Percentiles rank a stretch among this genome's conserved stretches.
These are phyloP conservation scores for Aureobasidium sp. DNA, from an alignment of 2,329 filamentous ascomycete genomes.

Conservation along the genomic window DNA sequence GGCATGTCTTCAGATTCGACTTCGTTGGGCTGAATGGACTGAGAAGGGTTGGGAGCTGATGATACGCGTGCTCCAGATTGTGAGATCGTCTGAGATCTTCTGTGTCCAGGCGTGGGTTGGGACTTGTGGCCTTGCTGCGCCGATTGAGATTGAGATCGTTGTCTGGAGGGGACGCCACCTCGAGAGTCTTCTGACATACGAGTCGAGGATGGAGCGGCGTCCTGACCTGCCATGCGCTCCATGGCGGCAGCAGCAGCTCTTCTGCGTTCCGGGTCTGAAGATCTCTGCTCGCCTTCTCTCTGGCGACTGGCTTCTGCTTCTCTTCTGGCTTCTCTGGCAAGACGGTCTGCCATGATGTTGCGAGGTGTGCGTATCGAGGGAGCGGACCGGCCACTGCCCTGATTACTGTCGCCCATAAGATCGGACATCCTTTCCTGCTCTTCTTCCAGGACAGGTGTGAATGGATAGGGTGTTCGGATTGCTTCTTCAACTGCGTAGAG, in stretches of 20 bases:
- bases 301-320: constrained; percentile 43
- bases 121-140: neutral
- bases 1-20: constrained; percentile 1
- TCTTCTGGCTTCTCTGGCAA: constrained; percentile 66
- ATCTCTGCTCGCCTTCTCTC: constrained; percentile 9
- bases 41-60: constrained; percentile 11
- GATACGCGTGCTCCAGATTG: constrained; percentile 10
- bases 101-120: neutral
- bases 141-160: neutral
- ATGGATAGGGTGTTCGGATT: constrained; percentile 69
- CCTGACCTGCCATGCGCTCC: neutral
- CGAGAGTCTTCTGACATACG: neutral
- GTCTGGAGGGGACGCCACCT: neutral
- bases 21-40: neutral
- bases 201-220: neutral
- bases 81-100: neutral
- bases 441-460: constrained; percentile 77
- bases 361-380: constrained; percentile 66
- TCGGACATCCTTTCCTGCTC: constrained; percentile 91
- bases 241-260: neutral
- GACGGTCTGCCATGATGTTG: constrained; percentile 84
- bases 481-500: constrained; percentile 89
- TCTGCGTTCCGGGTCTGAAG: constrained; percentile 39
- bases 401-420: constrained; percentile 53
- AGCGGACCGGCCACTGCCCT: constrained; percentile 45